Base-by-base conservation (phyloP, 257 asterid genomes). In the Anisodus tanguticus region DNA sequence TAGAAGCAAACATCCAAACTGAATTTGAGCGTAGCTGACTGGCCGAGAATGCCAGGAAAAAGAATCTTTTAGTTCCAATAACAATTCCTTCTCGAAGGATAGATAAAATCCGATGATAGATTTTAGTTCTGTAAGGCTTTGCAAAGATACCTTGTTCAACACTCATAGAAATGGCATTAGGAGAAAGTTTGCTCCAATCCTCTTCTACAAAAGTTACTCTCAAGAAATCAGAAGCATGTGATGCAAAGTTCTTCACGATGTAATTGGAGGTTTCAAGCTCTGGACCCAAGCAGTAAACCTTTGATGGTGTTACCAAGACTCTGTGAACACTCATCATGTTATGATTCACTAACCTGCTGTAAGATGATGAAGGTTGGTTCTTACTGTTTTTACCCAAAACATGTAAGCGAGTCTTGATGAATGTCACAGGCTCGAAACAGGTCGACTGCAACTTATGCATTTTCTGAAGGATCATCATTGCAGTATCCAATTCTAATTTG, bases 1-100 rank as follows among this genome's bases (percentile, higher is more conserved):
- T 96, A 1, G 99, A 94, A 85, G 98, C 98, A 92, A 96, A 93
- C 98, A 96, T 96, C 99, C 99, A 96, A 76, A 93, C 95, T 0
- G 98, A 88, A 83, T 92, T 94, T 9, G 98, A 94, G 41, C 98
- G 97, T 53, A 96, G 62, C 51, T 96, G 99, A 88, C 99, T 96
- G 6, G 99, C 98, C 6, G 98, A 96, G 79, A 96, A 96, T 43
- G 98, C 98, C 87, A 96, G 89, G 83, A 96, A 96, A 69, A 91
- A 86, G 39, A 96, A 96, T 17, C 85, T 89, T 83, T 96, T 96
- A 63, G 89, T 91, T 45, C 98, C 99, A 11, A 96, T 92, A 16
- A 88, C 86, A 85, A 96, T 90, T 81, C 98, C 98, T 51, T 96
- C 91, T 57, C 84, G 88, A 62, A 96, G 98, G 66, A 96, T 86